These are phyloP conservation scores for Rosa rugosa DNA, from an alignment of 306 rosid species.

Conservation along the genomic window DNA sequence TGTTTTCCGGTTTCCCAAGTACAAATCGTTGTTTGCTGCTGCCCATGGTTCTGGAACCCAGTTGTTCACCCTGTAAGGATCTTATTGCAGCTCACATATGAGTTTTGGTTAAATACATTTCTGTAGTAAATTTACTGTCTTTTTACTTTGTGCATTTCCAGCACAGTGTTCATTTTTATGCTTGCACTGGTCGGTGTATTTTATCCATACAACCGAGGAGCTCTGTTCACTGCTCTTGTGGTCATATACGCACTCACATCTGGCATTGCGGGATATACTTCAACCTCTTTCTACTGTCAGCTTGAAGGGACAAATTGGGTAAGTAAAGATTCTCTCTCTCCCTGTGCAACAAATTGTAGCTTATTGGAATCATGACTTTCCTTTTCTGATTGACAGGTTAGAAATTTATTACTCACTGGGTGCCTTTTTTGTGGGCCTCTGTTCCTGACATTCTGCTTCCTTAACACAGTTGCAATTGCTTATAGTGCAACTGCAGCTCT, in stretches of 20 bases:
- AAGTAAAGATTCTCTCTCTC: constrained; percentile 7
- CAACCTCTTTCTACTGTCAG: constrained; percentile 89
- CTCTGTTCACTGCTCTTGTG: constrained; percentile 90
- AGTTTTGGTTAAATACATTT: background rate
- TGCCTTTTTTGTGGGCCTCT: constrained; percentile 98
- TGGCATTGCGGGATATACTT: constrained; percentile 92
- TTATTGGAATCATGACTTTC: constrained; percentile 18
- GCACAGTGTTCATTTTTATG: constrained; percentile 89
- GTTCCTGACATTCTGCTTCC: constrained; percentile 92
- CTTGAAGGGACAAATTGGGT: constrained; percentile 97
- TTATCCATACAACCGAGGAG: constrained; percentile 96
- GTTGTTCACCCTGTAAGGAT: constrained; percentile 84
- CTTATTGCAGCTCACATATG: constrained; percentile 9
- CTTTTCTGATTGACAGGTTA: constrained; percentile 63
- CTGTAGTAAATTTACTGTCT: constrained; percentile 20
- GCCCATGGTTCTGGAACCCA: constrained; percentile 97
- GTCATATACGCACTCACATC: constrained; percentile 95
- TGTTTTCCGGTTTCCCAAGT: constrained; percentile 86
- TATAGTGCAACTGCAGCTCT: constrained; percentile 96
- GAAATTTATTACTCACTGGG: constrained; percentile 88
- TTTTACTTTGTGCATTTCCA: constrained; percentile 41
- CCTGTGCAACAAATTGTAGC: constrained; percentile 10
- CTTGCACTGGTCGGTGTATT: constrained; percentile 93
- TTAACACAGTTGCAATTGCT: constrained; percentile 92
- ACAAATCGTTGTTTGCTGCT: constrained; percentile 86